These are phyloP conservation scores for Phytophthora quininea DNA, from an alignment of 352 stramenopile species.

Conservation along the genomic window DNA sequence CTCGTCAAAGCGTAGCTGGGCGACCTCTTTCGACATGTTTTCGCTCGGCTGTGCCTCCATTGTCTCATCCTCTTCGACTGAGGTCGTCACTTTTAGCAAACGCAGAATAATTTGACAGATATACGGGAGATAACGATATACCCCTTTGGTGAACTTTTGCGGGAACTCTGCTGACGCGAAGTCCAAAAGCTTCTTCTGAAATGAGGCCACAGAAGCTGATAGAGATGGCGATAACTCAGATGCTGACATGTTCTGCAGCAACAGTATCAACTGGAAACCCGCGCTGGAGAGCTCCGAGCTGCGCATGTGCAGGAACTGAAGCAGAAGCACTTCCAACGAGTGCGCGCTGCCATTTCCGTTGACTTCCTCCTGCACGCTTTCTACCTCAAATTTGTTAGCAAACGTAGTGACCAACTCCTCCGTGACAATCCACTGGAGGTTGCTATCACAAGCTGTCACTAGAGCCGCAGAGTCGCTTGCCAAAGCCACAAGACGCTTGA, in stretches of 20 bases:
- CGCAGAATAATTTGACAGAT: slow-evolving; percentile 58
- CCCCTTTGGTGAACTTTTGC: slow-evolving; percentile 36
- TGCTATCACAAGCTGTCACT: slow-evolving; percentile 55
- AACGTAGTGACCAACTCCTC: slow-evolving; percentile 47
- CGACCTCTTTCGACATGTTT: slow-evolving; percentile 13
- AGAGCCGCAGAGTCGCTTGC: slow-evolving; percentile 40
- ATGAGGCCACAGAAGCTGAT: slow-evolving; percentile 30
- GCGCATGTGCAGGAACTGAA: slow-evolving; percentile 38
- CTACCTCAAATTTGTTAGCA: slow-evolving; percentile 21
- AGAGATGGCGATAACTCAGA: slow-evolving; percentile 14
- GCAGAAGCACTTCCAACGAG: slow-evolving; percentile 20
- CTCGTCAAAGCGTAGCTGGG: slow-evolving; percentile 29
- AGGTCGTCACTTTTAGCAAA: slow-evolving; percentile 26
- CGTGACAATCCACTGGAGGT: slow-evolving; percentile 69
- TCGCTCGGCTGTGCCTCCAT: slow-evolving; percentile 6
- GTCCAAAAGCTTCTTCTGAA: slow-evolving; percentile 47
- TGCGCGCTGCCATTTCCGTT: slow-evolving; percentile 16
- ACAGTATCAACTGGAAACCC: slow-evolving; percentile 50
- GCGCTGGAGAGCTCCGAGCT: slow-evolving; percentile 47
- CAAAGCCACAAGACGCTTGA: slow-evolving; percentile 42
- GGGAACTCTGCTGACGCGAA: slow-evolving; percentile 38
- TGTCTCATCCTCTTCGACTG: slow-evolving; percentile 19
- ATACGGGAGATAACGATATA: slow-evolving; percentile 64
- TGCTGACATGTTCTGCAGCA: slow-evolving; percentile 45
- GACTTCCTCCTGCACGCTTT: neutral